A percentile compares a stretch with the other conserved stretches of the same genome.
Evolutionary conservation across 345 rosid genomes (phyloP).

Genomic region (Euclidium syriacum): DNA sequence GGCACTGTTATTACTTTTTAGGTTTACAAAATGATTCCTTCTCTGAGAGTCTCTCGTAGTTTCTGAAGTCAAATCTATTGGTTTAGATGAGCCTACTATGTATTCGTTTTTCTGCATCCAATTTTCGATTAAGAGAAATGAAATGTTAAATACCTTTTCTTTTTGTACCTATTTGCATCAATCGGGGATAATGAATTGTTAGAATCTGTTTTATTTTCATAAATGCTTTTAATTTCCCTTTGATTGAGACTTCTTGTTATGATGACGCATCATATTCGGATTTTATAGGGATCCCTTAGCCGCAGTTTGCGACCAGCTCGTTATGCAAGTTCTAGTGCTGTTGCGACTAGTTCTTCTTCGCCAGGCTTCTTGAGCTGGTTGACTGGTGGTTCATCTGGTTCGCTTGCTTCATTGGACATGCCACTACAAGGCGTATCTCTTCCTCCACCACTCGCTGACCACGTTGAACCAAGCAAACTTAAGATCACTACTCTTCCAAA

Average conservation of each 20-base stretch:
- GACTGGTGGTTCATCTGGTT: slow-evolving; percentile 41
- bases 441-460: slow-evolving; percentile 60
- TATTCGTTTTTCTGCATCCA: too few species aligned
- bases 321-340: slow-evolving; percentile 57
- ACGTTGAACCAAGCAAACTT: slow-evolving; percentile 53
- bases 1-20: not conserved
- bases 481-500: slow-evolving; percentile 58
- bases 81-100: not conserved
- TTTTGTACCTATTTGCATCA: not conserved
- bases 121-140: slow-evolving; percentile 1
- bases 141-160: not conserved
- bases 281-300: slow-evolving; percentile 40
- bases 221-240: not conserved
- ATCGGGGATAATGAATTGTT: not conserved
- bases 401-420: slow-evolving; percentile 50
- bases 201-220: not conserved
- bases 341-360: slow-evolving; percentile 39
- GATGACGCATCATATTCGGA: not conserved
- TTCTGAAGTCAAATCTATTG: not conserved
- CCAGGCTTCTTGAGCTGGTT: slow-evolving; percentile 61
- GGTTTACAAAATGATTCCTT: not conserved
- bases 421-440: slow-evolving; percentile 54
- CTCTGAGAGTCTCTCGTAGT: not conserved
- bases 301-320: slow-evolving; percentile 36
- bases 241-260: not conserved